Base-by-base conservation (phyloP, 345 rosid genomes). In the Clarkia xantiana region DNA sequence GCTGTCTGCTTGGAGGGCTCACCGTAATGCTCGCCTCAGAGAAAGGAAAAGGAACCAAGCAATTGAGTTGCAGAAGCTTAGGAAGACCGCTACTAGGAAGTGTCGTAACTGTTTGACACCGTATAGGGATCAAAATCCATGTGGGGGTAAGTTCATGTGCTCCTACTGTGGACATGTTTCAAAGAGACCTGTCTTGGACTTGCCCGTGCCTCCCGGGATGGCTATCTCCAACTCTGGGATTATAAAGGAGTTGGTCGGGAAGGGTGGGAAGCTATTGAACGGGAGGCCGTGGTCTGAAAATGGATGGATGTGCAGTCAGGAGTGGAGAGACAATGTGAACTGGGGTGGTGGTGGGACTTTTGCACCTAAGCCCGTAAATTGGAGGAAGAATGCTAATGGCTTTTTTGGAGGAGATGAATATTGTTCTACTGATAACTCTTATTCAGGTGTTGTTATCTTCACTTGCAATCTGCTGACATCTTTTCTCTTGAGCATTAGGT, bases 121-220 rank as follows among this genome's bases (percentile, higher is more conserved):
- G 0, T 91, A 91, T 57, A 69, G 72, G 61, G 98, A 86, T 67
- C 98, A 91, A 69, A 91, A 91, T 57, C 98, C 98, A 0, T 83
- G 96, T 52, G 96, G 93, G 50, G 96, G 98, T 2, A 62, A 61
- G 36, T 91, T 86, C 76, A 91, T 91, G 98, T 91, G 98, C 47
- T 78, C 93, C 0, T 86, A 84, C 65, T 91, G 98, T 74, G 98
- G 98, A 17, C 98, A 86, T 74, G 65, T 86, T 56, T 86, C 98
- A 0, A 91, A 91, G 59, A 67, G 98, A 56, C 98, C 98, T 18
- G 96, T 91, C 47, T 63, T 91, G 63, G 98, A 91, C 61, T 70
- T 91, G 73, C 89, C 89, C 20, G 71, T 72, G 54, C 64, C 86
- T 1, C 71, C 90, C 5, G 94, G 84, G 3, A 49, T 78, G 63